Conservation (phyloP, 768 basidiomycete genomes). For the Mycena capillaripes region DNA sequence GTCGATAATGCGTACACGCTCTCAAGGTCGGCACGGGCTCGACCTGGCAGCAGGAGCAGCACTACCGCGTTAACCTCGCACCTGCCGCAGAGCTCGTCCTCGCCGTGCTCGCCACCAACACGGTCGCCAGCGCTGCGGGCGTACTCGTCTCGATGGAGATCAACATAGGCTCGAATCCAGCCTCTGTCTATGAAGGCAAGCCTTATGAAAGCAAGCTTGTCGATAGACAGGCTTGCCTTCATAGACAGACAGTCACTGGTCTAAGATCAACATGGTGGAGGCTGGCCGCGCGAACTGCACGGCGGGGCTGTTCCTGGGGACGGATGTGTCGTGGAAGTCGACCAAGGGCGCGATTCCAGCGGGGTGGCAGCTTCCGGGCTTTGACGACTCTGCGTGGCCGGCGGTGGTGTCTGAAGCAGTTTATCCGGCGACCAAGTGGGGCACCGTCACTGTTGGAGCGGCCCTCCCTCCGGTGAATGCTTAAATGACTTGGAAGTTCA, state of each 20-base stretch:
- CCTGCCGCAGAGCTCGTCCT: neutral
- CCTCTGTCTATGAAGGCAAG: no score
- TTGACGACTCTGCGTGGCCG: slow-evolving; percentile 4
- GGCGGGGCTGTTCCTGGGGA: neutral
- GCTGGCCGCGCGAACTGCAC: neutral
- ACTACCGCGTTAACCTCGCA: neutral
- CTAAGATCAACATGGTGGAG: slow-evolving; percentile 2
- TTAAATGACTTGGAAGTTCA: no score
- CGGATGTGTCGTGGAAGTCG: neutral
- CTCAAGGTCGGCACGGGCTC: no score
- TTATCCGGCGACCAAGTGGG: neutral
- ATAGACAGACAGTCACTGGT: no score
- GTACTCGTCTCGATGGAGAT: neutral
- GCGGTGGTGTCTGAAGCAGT: neutral
- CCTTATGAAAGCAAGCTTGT: no score
- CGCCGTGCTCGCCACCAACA: neutral
- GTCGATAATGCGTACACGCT: neutral
- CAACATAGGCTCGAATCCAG: no score
- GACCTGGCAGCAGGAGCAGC: no score
- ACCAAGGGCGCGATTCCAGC: neutral
- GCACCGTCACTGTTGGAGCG: neutral
- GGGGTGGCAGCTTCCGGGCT: slow-evolving; percentile 1
- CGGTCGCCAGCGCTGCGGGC: neutral
- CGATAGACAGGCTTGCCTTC: no score
- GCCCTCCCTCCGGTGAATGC: no score